These are phyloP conservation scores for Cicer chorassanicum DNA, from an alignment of 306 rosid species.

Conservation along the genomic window DNA sequence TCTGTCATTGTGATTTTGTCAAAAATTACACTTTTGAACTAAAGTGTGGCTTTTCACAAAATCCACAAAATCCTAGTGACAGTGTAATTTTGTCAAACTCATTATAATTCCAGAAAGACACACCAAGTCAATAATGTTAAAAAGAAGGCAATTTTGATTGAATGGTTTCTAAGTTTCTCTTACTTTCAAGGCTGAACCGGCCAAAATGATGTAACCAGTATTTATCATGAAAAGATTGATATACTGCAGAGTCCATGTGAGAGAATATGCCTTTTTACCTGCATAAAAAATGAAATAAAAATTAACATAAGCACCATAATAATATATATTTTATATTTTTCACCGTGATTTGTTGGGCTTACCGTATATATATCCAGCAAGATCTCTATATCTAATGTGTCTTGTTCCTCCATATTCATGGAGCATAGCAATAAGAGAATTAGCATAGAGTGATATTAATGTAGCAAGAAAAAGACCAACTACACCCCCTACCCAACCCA, in stretches of 20 bases:
- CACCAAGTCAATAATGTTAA: not conserved
- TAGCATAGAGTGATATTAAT: slow-evolving; percentile 74
- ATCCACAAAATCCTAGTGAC: no score
- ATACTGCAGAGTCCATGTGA: slow-evolving; percentile 89
- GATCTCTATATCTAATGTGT: slow-evolving; percentile 95
- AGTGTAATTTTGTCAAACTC: no score
- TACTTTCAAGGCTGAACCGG: slow-evolving; percentile 94
- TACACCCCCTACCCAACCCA: slow-evolving; percentile 80
- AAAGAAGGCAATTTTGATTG: slow-evolving; percentile 15
- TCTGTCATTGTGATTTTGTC: no score
- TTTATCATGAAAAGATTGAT: slow-evolving; percentile 94
- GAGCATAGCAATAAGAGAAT: slow-evolving; percentile 72
- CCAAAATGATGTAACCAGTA: slow-evolving; percentile 86
- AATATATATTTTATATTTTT: not conserved
- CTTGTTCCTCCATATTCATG: slow-evolving; percentile 90
- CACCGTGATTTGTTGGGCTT: not conserved
- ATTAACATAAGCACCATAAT: not conserved
- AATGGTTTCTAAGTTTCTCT: slow-evolving; percentile 26
- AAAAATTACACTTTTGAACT: no score
- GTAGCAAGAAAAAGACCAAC: slow-evolving; percentile 75
- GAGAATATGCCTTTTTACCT: slow-evolving; percentile 77
- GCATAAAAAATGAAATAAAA: slow-evolving; percentile 42
- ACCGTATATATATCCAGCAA: slow-evolving; percentile 88
- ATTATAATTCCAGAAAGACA: no score
- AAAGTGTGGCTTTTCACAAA: no score